These are phyloP conservation scores for Rachicladosporium sp. DNA, from an alignment of 2,329 filamentous ascomycete genomes.

Conservation along the genomic window DNA sequence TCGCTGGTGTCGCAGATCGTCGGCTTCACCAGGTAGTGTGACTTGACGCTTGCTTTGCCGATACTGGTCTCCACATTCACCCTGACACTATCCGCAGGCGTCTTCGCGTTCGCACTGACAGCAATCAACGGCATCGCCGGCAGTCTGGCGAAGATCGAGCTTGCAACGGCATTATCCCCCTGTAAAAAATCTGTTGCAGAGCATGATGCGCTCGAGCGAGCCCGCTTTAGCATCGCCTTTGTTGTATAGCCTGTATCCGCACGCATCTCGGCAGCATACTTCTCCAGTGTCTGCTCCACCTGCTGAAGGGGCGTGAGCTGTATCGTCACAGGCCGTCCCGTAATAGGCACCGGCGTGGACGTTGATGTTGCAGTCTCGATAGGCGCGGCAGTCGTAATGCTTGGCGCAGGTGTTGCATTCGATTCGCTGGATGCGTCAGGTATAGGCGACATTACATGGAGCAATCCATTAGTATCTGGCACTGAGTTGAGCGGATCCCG, in stretches of 20 bases:
- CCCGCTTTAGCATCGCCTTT: constrained; percentile 10
- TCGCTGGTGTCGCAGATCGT: neutral
- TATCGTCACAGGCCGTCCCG: too few relatives aligned
- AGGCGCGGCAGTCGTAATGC: too few relatives aligned
- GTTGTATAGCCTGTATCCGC: constrained; percentile 19
- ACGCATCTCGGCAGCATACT: constrained; percentile 16
- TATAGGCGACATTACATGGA: too few relatives aligned
- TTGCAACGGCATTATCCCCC: neutral
- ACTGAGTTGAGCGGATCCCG: too few relatives aligned
- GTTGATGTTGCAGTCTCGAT: too few relatives aligned
- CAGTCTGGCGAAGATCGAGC: constrained; percentile 1
- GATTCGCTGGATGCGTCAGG: too few relatives aligned
- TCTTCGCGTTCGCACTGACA: constrained; percentile 1
- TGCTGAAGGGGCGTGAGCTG: constrained; percentile 1
- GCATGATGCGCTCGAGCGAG: constrained; percentile 7
- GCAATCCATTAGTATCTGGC: too few relatives aligned
- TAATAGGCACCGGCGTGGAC: too few relatives aligned
- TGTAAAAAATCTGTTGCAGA: neutral
- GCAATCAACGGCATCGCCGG: neutral
- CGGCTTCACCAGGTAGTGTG: neutral
- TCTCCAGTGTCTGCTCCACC: constrained; percentile 14
- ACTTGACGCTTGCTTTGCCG: neutral
- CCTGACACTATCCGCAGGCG: neutral
- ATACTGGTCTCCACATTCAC: constrained; percentile 1
- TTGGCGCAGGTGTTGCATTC: too few relatives aligned